phyloP scores from a whole-genome alignment of 1,284 basidiomycete species.

The Sporisorium scitamineum region DNA sequence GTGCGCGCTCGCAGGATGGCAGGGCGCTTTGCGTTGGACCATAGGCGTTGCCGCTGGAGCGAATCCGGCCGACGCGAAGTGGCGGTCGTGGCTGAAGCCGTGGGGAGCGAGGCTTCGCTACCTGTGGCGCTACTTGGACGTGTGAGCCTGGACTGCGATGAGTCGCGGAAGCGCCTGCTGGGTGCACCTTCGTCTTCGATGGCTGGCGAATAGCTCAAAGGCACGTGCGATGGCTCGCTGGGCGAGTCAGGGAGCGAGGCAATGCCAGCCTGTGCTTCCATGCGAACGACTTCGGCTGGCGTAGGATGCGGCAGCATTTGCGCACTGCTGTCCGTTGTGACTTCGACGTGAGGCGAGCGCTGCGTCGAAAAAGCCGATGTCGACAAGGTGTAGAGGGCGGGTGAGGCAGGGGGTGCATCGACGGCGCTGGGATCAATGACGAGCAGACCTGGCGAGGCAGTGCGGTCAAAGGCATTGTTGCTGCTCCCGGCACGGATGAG shows the following conservation, averaged over 20 bases:
- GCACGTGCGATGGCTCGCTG: constrained; percentile 45
- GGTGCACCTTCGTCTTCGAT: constrained; percentile 11
- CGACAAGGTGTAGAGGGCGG: constrained; percentile 31
- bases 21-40: constrained; percentile 41
- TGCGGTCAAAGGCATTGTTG: constrained; percentile 36
- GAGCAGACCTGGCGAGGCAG: constrained; percentile 40
- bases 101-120: constrained; percentile 29
- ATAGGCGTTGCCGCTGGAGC: constrained; percentile 21
- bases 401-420: constrained; percentile 29
- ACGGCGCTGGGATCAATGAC: constrained; percentile 33
- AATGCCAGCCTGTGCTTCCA: constrained; percentile 63
- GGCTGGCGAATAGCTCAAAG: constrained; percentile 30
- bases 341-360: constrained; percentile 9
- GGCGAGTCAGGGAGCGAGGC: constrained; percentile 54
- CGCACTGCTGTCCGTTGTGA: background rate
- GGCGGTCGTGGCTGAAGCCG: constrained; percentile 10
- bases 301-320: constrained; percentile 29
- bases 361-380: constrained; percentile 10
- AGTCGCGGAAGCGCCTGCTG: constrained; percentile 14
- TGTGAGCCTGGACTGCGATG: constrained; percentile 11
- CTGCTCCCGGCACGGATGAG: constrained; percentile 35
- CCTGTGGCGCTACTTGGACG: constrained; percentile 32
- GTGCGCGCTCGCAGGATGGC: constrained; percentile 30
- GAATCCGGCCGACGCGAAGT: constrained; percentile 29
- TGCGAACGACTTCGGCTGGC: constrained; percentile 57